Base-by-base conservation (phyloP, 345 rosid genomes). In the Gossypium longicalyx region DNA sequence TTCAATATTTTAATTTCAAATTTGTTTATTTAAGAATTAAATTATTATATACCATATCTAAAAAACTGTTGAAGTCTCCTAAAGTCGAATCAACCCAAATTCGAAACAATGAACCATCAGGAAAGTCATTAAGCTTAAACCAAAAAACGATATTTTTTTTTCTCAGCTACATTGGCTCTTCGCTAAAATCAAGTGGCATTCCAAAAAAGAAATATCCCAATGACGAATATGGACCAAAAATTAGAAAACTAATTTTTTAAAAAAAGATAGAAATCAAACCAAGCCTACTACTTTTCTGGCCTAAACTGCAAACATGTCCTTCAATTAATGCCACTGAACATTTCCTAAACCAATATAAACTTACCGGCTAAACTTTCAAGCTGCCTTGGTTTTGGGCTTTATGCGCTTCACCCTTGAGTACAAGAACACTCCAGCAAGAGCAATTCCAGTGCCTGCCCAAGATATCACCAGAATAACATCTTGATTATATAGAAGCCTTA, bases 391-490 rank as follows among this genome's bases (percentile, higher is more conserved):
- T 92, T 93, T 91, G 51, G 97, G 82, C 84, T 93, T 93, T 41
- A 95, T 87, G 80, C 97, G 84, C 83, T 93, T 95, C 91, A 90
- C 98, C 81, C 97, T 88, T 3, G 99, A 96, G 78, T 96, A 96
- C 63, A 91, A 74, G 82, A 96, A 96, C 56, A 93, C 98, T 82
- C 99, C 99, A 7, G 93, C 93, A 53, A 96, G 92, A 17, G 97
- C 99, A 51, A 96, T 75, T 5, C 93, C 99, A 65, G 99, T 96
- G 76, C 98, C 99, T 95, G 85, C 27, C 72, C 72, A 79, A 59
- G 48, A 78, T 23, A 69, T 16, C 41, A 17, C 70, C 52, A 48
- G 22, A 49, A 71, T 70, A 69, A 54, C 7, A 12, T 16, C 53
- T 41, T 1, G 7, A 58, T 19, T 23, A 34, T n/a, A 34, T 7